phyloP scores from a whole-genome alignment of 768 basidiomycete genomes.

The Boletus sp. region DNA sequence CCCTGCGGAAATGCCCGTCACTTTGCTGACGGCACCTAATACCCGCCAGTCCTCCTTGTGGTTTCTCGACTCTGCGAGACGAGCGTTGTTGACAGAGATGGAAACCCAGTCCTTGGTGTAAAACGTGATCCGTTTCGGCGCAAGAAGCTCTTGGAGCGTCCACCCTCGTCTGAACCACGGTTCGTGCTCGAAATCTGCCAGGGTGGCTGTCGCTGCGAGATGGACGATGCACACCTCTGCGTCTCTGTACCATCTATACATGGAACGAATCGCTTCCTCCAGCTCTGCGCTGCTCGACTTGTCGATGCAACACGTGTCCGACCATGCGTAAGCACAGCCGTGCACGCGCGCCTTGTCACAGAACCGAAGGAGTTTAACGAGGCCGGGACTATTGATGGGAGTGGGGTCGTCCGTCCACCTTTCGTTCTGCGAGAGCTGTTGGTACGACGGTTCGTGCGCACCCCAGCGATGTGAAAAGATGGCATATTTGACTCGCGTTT shows the following conservation, averaged over 20 bases:
- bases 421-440: not conserved
- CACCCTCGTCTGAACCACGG: slow-evolving; percentile 10
- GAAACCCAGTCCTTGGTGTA: slow-evolving; percentile 3
- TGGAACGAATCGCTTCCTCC: slow-evolving; percentile 3
- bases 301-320: slow-evolving; percentile 14
- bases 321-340: slow-evolving; percentile 12
- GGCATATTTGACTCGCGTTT: slow-evolving; percentile 9
- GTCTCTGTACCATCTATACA: slow-evolving; percentile 4
- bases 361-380: slow-evolving; percentile 4
- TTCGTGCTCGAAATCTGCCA: slow-evolving; percentile 7
- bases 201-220: not conserved
- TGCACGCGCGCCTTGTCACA: slow-evolving; percentile 8
- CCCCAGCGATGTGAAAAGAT: slow-evolving; percentile 16
- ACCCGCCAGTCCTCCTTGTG: slow-evolving; percentile 8
- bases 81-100: not conserved
- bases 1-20: slow-evolving; percentile 1
- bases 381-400: not conserved
- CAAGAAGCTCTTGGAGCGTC: slow-evolving; percentile 14
- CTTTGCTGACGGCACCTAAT: not conserved
- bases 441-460: slow-evolving; percentile 4
- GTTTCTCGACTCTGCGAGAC: not conserved
- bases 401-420: not conserved
- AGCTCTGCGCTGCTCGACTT: slow-evolving; percentile 16
- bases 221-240: slow-evolving; percentile 8
- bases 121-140: slow-evolving; percentile 2